Base-by-base conservation (phyloP, 257 asterid genomes). In the Fraxinus pennsylvanica region DNA sequence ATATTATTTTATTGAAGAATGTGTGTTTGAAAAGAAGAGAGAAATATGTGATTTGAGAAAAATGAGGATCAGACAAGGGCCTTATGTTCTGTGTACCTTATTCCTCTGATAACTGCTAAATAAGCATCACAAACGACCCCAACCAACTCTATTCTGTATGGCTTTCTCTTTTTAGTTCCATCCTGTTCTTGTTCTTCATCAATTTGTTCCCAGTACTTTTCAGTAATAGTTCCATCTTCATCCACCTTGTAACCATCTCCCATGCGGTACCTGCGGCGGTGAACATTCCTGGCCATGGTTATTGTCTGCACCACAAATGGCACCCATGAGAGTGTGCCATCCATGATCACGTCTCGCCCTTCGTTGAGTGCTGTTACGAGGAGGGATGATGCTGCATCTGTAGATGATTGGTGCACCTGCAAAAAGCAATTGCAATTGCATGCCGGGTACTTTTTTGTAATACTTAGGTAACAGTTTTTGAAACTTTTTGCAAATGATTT, bases 291-390 rank as follows among this genome's bases (percentile, higher is more conserved):
- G 52, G 97, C 97, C 97, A 92, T 94, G 75, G 92, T 94, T 84
- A 94, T 84, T 15, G 98, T 94, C 76, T 94, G 98, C 74, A 96
- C 91, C 33, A 94, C 98, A 72, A 94, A 94, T 43, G 98, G 98
- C 47, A 90, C 81, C 97, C 97, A 94, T 8, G 97, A 92, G 65
- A 94, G 94, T 10, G 97, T 94, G 41, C 97, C 97, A 78, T 92
- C 98, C 98, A 91, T 94, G 80, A 94, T 94, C 84, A 94, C 97
- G 71, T 94, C 97, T 50, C 97, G 76, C 75, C 98, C 97, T 82
- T 94, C 98, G 30, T 94, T 92, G 8, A 94, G 93, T 57, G 98
- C 98, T 6, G 98, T 94, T 73, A 94, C 98, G 52, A 94, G 92
- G 82, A 92, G 92, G 45, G 98, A 94, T 15, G 98, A 94, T 36